phyloP scores from a whole-genome alignment of 2,329 filamentous ascomycete genomes.

The Colletotrichum sp. region DNA sequence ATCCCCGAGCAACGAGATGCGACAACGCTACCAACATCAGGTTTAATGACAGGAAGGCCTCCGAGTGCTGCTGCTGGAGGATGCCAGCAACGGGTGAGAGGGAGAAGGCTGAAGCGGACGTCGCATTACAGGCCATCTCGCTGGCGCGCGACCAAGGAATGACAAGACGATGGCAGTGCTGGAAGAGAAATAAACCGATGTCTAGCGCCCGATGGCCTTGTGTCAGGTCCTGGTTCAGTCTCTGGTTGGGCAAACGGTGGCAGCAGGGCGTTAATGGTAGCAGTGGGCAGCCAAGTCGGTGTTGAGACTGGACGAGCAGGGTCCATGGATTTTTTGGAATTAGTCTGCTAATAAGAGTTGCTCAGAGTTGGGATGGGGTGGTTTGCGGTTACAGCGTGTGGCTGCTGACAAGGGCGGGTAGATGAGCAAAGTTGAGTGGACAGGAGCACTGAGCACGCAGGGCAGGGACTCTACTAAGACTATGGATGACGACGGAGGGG shows the following conservation, averaged over 20 bases:
- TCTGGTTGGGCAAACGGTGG: neutral
- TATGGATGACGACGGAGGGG: neutral
- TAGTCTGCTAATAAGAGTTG: neutral
- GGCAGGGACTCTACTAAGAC: neutral
- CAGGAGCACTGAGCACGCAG: neutral
- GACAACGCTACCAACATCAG: neutral
- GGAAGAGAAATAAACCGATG: constrained; percentile 12
- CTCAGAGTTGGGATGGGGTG: neutral
- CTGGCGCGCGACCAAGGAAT: neutral
- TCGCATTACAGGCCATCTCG: neutral
- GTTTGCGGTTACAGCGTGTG: neutral
- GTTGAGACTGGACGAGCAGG: neutral
- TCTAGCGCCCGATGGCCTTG: neutral
- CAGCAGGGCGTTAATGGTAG: neutral
- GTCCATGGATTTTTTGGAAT: neutral
- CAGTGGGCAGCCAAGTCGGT: neutral
- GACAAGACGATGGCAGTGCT: constrained; percentile 15
- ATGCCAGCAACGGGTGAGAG: neutral
- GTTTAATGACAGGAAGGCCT: neutral
- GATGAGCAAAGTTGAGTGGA: constrained; percentile 17
- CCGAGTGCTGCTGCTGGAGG: neutral
- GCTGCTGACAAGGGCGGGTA: constrained; percentile 9
- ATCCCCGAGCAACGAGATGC: neutral
- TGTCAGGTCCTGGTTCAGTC: constrained; percentile 1
- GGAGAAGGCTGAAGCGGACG: neutral